phyloP scores from a whole-genome alignment of 2,329 filamentous ascomycete species.

The Xylaria sp. region DNA sequence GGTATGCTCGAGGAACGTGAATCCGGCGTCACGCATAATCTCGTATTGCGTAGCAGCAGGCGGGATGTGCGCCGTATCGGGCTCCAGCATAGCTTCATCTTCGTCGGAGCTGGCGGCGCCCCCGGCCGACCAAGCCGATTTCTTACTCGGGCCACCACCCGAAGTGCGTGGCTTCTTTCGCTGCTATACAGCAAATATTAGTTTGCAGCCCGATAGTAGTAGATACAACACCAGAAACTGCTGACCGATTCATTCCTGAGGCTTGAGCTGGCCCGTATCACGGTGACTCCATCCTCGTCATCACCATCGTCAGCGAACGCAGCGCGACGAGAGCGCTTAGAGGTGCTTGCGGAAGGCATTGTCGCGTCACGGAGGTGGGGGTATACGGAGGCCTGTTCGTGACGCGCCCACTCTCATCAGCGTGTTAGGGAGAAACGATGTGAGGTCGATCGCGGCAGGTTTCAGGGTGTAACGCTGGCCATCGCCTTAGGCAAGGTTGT shows the following conservation, averaged over 20 bases:
- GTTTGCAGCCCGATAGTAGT: constrained; percentile 9
- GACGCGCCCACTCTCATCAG: not conserved
- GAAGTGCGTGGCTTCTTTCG: constrained; percentile 46
- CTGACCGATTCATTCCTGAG: constrained; percentile 45
- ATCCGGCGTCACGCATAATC: constrained; percentile 60
- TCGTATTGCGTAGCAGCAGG: constrained; percentile 65
- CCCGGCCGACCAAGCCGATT: constrained; percentile 19
- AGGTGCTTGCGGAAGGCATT: constrained; percentile 33
- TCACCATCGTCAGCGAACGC: constrained; percentile 38
- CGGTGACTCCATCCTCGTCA: constrained; percentile 40
- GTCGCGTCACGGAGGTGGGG: not conserved
- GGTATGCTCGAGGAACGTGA: constrained; percentile 58
- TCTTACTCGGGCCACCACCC: constrained; percentile 22
- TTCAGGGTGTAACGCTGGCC: not conserved
- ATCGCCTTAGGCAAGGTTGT: not conserved
- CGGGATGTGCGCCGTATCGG: constrained; percentile 31
- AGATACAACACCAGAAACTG: constrained; percentile 10
- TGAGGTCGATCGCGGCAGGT: not conserved
- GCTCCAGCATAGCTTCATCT: constrained; percentile 35
- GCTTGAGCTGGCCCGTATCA: constrained; percentile 46
- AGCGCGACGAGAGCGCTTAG: constrained; percentile 48
- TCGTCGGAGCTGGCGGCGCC: constrained; percentile 33
- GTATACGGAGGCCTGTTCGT: not conserved
- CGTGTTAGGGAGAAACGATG: no score
- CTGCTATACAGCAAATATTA: constrained; percentile 28